Base-by-base conservation (phyloP, 2,329 filamentous ascomycete species). In the Zalaria obscura region DNA sequence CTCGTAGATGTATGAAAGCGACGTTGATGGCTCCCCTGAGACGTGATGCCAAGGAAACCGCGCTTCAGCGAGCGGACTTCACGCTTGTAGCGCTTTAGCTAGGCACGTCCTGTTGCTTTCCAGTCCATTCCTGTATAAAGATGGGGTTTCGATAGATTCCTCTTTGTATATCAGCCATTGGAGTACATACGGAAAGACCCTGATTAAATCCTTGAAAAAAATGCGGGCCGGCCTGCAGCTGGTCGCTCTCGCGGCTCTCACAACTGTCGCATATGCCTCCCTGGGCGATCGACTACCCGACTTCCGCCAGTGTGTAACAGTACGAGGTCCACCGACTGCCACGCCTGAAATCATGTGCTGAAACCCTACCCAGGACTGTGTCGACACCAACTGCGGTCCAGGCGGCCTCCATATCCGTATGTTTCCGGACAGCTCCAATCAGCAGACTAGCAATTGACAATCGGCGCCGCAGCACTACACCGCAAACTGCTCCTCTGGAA, bases 401-500 rank as follows among this genome's bases (percentile, higher is more conserved):
- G 73, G 75, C 47, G 70, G 75, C 48, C 76, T 77, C 1, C 69
- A 69, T 7, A 80, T 93, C 48, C 80, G 86, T 93, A 75, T 59
- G 80, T 56, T 36, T 27, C 44, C 35, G 42, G 36, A 9, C 40
- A 18, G 52, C 40, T 33, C 38, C 41, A 44, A 43, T 37, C n/a
- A 41, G 36, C 32, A 27, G 26, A 40, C 27, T 35, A n/a, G 32
- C 36, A 36, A 27, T 41, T 41, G 39, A 8, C 10, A 11, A 38
- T 25, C 8, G 31, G 26, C 25, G 25, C 3, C 18, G 41, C 57
- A 94, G 87, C 91, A 48, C 60, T 94, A 52, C 76, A 83, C 63
- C 87, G 81, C 59, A 84, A 84, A 47, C 72, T 96, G 51, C 78
- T 96, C 56, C 67, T 95, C 60, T 98, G 91, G 91, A 78, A 78